These are phyloP conservation scores for Phytophthora cryptogea DNA, from an alignment of 352 stramenopile genomes.

Conservation along the genomic window DNA sequence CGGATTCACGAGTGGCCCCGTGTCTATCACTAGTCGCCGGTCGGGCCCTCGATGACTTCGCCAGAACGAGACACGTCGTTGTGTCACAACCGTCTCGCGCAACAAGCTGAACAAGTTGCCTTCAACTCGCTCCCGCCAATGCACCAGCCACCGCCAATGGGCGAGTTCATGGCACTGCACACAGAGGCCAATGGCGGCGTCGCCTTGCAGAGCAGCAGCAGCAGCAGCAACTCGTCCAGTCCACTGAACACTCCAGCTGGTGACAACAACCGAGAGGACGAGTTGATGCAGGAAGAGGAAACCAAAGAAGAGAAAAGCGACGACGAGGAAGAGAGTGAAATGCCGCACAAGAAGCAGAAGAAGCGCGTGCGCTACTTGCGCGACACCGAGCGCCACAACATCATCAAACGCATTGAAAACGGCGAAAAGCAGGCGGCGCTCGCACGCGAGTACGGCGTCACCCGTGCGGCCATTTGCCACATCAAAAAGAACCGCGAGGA, in stretches of 20 bases:
- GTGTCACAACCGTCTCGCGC: slow-evolving; percentile 13
- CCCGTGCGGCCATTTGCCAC: slow-evolving; percentile 68
- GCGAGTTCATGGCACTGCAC: slow-evolving; percentile 23
- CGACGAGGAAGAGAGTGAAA: not conserved
- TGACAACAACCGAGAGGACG: slow-evolving; percentile 3
- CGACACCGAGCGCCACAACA: slow-evolving; percentile 58
- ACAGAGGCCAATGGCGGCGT: not conserved
- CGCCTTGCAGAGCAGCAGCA: not conserved
- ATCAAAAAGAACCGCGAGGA: slow-evolving; percentile 80
- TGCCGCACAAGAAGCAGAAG: slow-evolving; percentile 20
- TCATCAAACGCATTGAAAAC: slow-evolving; percentile 66
- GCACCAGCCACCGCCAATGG: slow-evolving; percentile 4
- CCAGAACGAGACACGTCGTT: slow-evolving; percentile 19
- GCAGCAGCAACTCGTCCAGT: not conserved
- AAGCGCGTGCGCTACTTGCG: slow-evolving; percentile 61
- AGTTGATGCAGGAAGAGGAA: slow-evolving; percentile 2
- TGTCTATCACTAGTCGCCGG: not conserved
- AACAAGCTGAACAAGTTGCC: slow-evolving; percentile 19
- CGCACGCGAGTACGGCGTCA: slow-evolving; percentile 68
- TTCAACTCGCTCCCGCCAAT: slow-evolving; percentile 1
- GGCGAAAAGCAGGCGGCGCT: slow-evolving; percentile 67
- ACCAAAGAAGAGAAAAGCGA: not conserved
- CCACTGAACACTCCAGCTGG: not conserved
- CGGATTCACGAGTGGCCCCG: not conserved
- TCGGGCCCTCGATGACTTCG: slow-evolving; percentile 4